Conservation (phyloP, 148 eudicot genomes). For the Chenopodium quinoa region DNA sequence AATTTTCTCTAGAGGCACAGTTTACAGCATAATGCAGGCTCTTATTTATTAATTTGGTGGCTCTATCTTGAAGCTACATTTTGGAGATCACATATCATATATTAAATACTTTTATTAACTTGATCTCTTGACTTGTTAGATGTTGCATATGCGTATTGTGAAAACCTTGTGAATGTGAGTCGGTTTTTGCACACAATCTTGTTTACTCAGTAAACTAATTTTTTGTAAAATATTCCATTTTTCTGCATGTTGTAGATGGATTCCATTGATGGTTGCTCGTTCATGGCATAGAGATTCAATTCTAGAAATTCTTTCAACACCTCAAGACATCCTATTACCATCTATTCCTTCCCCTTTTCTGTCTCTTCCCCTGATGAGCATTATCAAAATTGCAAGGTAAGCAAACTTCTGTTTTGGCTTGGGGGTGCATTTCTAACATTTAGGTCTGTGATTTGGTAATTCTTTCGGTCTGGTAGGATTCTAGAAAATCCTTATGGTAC, state of each 20-base stretch:
- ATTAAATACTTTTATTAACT: background rate
- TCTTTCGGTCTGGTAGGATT: background rate
- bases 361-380: conserved; percentile 43
- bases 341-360: conserved; percentile 34
- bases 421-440: background rate
- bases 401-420: background rate
- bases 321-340: conserved; percentile 18
- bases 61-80: background rate
- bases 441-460: background rate
- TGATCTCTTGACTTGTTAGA: background rate
- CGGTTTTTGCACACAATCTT: background rate
- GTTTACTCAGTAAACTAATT: background rate
- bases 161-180: background rate
- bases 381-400: conserved; percentile 46
- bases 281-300: conserved; percentile 39
- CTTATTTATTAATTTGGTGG: background rate
- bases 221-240: conserved; percentile 5
- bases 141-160: background rate
- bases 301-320: conserved; percentile 33
- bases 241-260: conserved; percentile 30
- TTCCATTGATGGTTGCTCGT: conserved; percentile 45
- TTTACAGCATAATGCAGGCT: background rate
- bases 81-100: background rate
- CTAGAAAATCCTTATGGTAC: background rate
- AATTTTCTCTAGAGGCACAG: background rate